These are phyloP conservation scores for Sambucus nigra DNA, from an alignment of 129 eudicot species.

Conservation along the genomic window DNA sequence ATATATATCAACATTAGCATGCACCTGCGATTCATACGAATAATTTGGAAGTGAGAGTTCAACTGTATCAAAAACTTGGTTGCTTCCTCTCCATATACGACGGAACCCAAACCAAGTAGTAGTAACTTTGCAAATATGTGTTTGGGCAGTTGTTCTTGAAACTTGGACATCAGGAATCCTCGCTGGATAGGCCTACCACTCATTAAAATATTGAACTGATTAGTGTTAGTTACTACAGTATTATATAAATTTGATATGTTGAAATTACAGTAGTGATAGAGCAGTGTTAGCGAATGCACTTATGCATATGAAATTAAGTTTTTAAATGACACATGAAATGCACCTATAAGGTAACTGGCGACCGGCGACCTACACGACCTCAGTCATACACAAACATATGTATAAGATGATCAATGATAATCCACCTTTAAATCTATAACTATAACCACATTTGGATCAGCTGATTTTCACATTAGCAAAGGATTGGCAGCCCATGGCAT, in stretches of 20 bases:
- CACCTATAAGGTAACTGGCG: no score
- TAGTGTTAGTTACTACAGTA: not conserved
- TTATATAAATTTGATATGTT: not conserved
- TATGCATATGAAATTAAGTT: no score
- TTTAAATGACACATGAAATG: no score
- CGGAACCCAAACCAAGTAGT: constrained; percentile 96
- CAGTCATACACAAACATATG: no score
- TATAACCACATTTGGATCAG: no score
- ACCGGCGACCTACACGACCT: no score
- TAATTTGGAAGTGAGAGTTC: constrained; percentile 77
- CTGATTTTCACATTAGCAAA: no score
- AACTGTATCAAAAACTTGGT: constrained; percentile 68
- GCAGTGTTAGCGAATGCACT: no score
- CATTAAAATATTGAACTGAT: constrained; percentile 4
- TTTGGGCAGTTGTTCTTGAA: constrained; percentile 57
- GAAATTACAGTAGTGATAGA: not conserved
- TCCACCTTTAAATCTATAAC: no score
- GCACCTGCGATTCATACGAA: constrained; percentile 84
- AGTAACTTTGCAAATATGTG: constrained; percentile 69
- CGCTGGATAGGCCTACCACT: constrained; percentile 60
- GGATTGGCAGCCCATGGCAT: no score
- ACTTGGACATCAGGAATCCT: constrained; percentile 21
- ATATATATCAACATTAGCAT: not conserved
- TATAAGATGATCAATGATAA: no score
- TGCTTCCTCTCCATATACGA: constrained; percentile 68